Conservation (phyloP, 2,329 filamentous ascomycete genomes). For the Calonectria hawksworthii region DNA sequence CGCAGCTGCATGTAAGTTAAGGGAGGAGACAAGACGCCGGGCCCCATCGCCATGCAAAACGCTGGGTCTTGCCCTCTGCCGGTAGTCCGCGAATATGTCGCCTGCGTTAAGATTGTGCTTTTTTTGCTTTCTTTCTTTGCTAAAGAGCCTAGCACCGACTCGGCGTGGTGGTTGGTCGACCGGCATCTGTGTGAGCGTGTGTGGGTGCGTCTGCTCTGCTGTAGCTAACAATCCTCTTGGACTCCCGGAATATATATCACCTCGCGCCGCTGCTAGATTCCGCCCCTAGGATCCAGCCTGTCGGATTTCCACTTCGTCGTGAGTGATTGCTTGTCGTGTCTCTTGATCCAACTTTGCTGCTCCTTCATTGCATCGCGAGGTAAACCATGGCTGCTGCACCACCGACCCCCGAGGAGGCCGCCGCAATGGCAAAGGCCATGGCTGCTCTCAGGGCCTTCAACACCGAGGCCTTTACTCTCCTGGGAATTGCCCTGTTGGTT, state of each 20-base stretch:
- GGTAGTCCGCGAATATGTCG: not conserved
- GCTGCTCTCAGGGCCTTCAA: conserved; percentile 44
- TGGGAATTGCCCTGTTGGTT: conserved; percentile 63
- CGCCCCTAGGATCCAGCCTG: conserved; percentile 2
- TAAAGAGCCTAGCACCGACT: not conserved
- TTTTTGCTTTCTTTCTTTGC: not conserved
- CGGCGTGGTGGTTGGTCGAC: not conserved
- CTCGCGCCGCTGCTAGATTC: not conserved
- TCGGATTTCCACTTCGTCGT: conserved; percentile 10
- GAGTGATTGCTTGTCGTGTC: not conserved
- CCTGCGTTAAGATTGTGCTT: not conserved
- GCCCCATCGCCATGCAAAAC: conserved; percentile 5
- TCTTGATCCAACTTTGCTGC: not conserved
- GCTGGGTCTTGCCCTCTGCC: not conserved
- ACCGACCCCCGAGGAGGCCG: conserved; percentile 34
- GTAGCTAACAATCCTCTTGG: not conserved
- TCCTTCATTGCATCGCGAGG: not conserved
- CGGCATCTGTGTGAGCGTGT: not conserved
- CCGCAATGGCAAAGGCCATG: conserved; percentile 42
- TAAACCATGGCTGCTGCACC: conserved; percentile 33
- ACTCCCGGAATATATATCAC: not conserved
- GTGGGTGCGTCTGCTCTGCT: not conserved
- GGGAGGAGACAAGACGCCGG: not conserved
- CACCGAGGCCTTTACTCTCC: conserved; percentile 57
- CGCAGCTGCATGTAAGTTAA: conserved; percentile 1